phyloP scores from a whole-genome alignment of 106 monocot species.

The Dendrobium catenatum region DNA sequence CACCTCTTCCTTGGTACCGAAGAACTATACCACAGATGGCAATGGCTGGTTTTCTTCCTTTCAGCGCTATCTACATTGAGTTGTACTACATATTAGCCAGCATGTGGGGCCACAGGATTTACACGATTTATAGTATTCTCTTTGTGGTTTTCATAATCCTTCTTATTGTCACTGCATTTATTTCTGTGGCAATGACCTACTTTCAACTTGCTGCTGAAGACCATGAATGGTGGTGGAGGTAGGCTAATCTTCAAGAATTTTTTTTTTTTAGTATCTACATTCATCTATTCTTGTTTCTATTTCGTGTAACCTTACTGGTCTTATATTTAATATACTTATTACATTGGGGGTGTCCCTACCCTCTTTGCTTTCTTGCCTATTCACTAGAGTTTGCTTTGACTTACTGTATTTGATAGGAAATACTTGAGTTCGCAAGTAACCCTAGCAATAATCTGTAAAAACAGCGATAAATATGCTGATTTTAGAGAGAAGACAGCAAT shows the following conservation, averaged over 20 bases:
- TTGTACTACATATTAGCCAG: conserved; percentile 26
- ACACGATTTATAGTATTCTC: conserved; percentile 20
- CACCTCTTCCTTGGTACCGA: conserved; percentile 17
- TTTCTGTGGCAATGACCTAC: conserved; percentile 44
- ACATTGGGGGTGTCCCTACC: too few relatives aligned
- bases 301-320: too few relatives aligned
- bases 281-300: not conserved
- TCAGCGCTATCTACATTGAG: conserved; percentile 19
- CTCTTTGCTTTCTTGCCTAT: too few relatives aligned
- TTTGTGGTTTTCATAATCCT: not conserved
- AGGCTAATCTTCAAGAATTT: too few relatives aligned
- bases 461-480: too few relatives aligned
- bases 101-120: conserved; percentile 21
- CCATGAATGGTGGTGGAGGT: conserved; percentile 3
- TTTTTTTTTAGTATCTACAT: not conserved
- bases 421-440: too few relatives aligned
- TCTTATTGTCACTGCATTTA: conserved; percentile 43
- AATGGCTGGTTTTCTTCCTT: conserved; percentile 9
- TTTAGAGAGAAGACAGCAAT: too few relatives aligned
- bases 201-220: conserved; percentile 54
- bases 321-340: too few relatives aligned
- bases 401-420: too few relatives aligned
- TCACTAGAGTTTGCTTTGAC: too few relatives aligned
- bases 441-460: too few relatives aligned
- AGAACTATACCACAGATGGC: conserved; percentile 25